Evolutionary conservation across 768 basidiomycete genomes (phyloP).

Genomic region (Pleurotus platypus): DNA sequence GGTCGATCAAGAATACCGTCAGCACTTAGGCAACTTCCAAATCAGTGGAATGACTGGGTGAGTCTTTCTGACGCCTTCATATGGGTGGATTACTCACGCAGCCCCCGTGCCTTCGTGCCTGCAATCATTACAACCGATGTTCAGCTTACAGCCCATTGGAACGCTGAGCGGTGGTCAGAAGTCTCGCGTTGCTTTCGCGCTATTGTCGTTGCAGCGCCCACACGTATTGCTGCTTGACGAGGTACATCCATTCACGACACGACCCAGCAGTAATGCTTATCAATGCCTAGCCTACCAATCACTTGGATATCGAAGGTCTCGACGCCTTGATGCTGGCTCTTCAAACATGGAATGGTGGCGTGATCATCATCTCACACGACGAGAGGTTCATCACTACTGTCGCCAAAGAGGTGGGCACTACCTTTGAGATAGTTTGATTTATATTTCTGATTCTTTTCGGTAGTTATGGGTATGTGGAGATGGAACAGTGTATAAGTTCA

Average conservation of each 20-base stretch:
- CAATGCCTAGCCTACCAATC: slow-evolving; percentile 78
- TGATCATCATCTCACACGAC: slow-evolving; percentile 94
- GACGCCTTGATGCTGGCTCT: slow-evolving; percentile 91
- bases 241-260: slow-evolving; percentile 35
- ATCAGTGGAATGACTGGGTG: slow-evolving; percentile 95
- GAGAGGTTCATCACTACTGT: slow-evolving; percentile 92
- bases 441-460: slow-evolving; percentile 8
- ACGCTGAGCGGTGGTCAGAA: slow-evolving; percentile 96
- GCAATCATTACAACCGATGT: background rate
- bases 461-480: slow-evolving; percentile 95
- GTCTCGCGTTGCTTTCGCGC: slow-evolving; percentile 90
- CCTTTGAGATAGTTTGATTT: background rate
- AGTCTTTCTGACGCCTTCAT: slow-evolving; percentile 10
- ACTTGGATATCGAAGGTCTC: slow-evolving; percentile 95
- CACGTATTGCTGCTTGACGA: slow-evolving; percentile 95
- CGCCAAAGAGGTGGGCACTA: slow-evolving; percentile 63
- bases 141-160: slow-evolving; percentile 80
- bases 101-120: slow-evolving; percentile 1
- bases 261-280: slow-evolving; percentile 3
- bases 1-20: slow-evolving; percentile 93
- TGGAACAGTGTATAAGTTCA: slow-evolving; percentile 77
- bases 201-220: slow-evolving; percentile 80
- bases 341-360: slow-evolving; percentile 82
- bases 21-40: slow-evolving; percentile 95
- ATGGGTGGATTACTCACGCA: background rate